Percentiles rank a stretch among this genome's conserved stretches.
These are phyloP conservation scores for Oryza glaberrima DNA, from an alignment of 176 grass and related monocot species.

Conservation along the genomic window DNA sequence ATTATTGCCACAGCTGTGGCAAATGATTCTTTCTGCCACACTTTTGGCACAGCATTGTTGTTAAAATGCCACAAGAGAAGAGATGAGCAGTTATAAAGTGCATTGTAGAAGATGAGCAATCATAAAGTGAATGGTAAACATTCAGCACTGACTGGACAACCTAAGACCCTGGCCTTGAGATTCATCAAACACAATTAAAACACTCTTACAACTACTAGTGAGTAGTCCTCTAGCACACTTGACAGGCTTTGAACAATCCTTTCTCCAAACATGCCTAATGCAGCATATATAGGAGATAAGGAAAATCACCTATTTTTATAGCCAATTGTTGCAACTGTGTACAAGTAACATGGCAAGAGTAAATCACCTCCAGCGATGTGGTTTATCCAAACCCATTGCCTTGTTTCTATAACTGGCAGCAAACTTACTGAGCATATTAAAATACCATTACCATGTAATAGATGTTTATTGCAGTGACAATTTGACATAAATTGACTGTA, in stretches of 20 bases:
- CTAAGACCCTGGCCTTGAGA: not conserved
- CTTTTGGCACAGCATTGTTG: not conserved
- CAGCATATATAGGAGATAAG: not conserved
- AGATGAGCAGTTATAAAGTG: not conserved
- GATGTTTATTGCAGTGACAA: not conserved
- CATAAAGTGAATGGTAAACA: not conserved
- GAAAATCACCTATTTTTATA: not conserved
- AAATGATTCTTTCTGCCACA: not conserved
- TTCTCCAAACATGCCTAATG: not conserved
- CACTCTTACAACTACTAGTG: not conserved
- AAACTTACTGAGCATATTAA: not conserved
- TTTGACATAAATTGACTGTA: not conserved
- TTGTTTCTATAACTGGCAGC: not conserved
- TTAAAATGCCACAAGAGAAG: not conserved
- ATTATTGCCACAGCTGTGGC: not conserved
- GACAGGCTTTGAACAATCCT: not conserved
- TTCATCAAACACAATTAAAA: not conserved
- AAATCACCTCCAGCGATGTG: not conserved
- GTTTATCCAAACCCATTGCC: not conserved
- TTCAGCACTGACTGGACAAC: not conserved
- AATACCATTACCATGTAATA: not conserved
- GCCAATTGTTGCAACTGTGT: not conserved
- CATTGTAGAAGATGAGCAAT: not conserved
- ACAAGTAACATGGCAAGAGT: not conserved
- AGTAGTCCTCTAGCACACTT: not conserved